phyloP scores from a whole-genome alignment of 768 basidiomycete species.

The Tylopilus subfusipes region DNA sequence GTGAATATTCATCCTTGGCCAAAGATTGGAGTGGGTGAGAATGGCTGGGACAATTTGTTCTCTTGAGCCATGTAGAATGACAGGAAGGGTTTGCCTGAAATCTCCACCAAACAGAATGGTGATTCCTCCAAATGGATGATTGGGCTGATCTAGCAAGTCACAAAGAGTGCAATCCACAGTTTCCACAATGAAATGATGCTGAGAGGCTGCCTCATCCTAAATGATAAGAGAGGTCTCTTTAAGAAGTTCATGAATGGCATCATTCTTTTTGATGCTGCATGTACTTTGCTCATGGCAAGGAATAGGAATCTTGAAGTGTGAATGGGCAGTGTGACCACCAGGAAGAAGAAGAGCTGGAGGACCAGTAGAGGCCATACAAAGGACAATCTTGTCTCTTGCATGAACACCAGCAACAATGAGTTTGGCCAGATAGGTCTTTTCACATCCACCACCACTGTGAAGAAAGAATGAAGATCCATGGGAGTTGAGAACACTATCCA shows the following conservation, averaged over 20 bases:
- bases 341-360: neutral
- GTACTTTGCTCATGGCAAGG: neutral
- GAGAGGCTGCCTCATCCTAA: neutral
- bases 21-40: slow-evolving; percentile 37
- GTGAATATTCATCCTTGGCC: slow-evolving; percentile 33
- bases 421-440: too few relatives aligned
- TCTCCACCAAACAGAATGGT: neutral
- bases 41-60: too few relatives aligned
- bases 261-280: neutral
- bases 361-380: neutral
- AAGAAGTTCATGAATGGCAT: neutral
- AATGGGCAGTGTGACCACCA: neutral
- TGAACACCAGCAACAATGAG: too few relatives aligned
- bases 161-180: neutral
- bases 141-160: neutral
- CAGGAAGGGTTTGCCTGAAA: slow-evolving; percentile 19
- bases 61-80: slow-evolving; percentile 36
- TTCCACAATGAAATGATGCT: neutral
- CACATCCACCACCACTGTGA: too few relatives aligned
- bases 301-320: slow-evolving; percentile 1
- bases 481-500: neutral
- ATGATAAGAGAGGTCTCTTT: neutral
- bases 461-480: too few relatives aligned
- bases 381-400: too few relatives aligned
- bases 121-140: neutral